Evolutionary conservation across 306 rosid genomes (phyloP), one percentile per base, ranked within the genome.

Genomic region (Quercus parvula): DNA sequence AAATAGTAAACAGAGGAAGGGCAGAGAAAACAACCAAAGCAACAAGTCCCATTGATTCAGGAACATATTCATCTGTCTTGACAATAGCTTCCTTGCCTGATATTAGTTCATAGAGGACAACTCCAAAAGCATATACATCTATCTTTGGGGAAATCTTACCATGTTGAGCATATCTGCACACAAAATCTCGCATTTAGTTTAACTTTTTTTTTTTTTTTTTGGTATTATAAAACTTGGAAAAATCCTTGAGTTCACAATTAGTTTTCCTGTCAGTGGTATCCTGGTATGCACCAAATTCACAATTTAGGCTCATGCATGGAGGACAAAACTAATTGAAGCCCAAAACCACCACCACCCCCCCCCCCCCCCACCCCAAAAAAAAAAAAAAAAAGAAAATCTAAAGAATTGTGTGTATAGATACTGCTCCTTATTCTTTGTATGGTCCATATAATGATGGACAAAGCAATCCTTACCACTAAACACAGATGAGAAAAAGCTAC

Each of bases 41-140:
- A 22, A 90, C 91, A 55, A 90, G 88, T 77, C 91, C 95, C 73
- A 44, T 87, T 13, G 93, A 85, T 81, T 92, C 92, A 9, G 79
- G 33, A 72, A n/a, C 81, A 33, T 74, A n/a, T 59, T 87, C 92
- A 24, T 76, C 83, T 44, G 90, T 81, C 89, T 75, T 90, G 72
- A 92, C 83, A 51, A 92, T 78, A 44, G 94, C 97, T 63, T 75
- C 86, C 81, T 78, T 86, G 46, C 89, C 97, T 3, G 91, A 92
- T 78, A 89, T 58, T 33, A 92, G 92, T 73, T 92, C 93, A 77
- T 68, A 87, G 28, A 90, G 86, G 51, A 92, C 93, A 81, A 89
- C 92, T 46, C 97, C 97, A 70, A 90, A 92, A 41, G 95, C 95
- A 85, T 89, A 92, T 30, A 92, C 92, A 68, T 87, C 94, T 73